Base-by-base conservation (phyloP, 495 filamentous ascomycete genomes). In the Wilcoxina mikolae region DNA sequence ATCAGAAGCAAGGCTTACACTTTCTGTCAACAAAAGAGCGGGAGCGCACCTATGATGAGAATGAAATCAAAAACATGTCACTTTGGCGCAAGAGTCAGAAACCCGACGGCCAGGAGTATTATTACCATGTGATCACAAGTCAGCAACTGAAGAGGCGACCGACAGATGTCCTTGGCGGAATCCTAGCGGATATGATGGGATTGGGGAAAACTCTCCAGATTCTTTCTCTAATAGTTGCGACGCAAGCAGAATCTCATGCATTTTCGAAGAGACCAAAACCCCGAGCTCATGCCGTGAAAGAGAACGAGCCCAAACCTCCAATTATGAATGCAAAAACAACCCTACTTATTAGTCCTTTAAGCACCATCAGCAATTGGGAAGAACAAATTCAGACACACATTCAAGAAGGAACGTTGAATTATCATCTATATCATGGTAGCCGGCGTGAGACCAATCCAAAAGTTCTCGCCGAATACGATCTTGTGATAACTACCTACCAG, bases 131-230 rank as follows among this genome's bases (percentile, higher is more conserved):
- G 25, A 86, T 98, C 60, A 95, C 85, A 43, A 83, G 80, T 3
- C 73, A 81, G 7, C 71, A 80, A 24, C 68, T 78, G 53, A 68
- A 71, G 15, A 57, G 76, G n/a, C 76, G 78, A 58, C 90, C 91
- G 0, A 71, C 77, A 0, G 78, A 87, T 55, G 75, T 78, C 0
- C 71, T 82, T 0, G 91, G 91, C 7, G 91, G 91, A n/a, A 83
- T 98, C 27, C 71, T 98, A 20, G 91, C 91, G 4, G 91, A 98
- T 65, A 87, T 94, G 83, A 98, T 98, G 91, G 91, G 91, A 33
- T 70, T 98, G 15, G 91, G 91, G 4, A 98, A 98, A 28, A 95
- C 91, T 0, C 69, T 98, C 44, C 94, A 84, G 63, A 83, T 94
- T 26, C 72, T 98, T 4, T 83, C 87, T 2, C 73, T 96, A 22